These are phyloP conservation scores for Puccinellia tenuiflora DNA, from an alignment of 176 grass and related monocot genomes.

Conservation along the genomic window DNA sequence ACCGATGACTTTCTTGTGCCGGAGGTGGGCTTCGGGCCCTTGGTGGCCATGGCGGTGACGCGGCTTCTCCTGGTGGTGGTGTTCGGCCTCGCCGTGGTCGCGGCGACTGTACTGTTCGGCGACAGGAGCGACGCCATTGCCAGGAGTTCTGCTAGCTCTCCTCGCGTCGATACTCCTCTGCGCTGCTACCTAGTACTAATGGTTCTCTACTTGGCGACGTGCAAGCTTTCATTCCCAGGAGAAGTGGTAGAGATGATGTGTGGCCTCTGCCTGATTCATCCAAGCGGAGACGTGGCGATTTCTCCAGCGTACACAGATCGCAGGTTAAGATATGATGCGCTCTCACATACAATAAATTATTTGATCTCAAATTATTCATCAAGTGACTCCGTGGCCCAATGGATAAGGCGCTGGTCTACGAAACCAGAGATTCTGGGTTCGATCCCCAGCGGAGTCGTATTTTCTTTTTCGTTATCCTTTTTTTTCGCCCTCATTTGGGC, in stretches of 20 bases:
- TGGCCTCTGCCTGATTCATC: neutral
- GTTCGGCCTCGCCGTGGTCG: neutral
- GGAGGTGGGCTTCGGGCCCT: conserved; percentile 29
- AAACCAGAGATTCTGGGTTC: conserved; percentile 98
- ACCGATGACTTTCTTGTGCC: conserved; percentile 36
- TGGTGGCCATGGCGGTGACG: conserved; percentile 30
- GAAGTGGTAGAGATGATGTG: neutral
- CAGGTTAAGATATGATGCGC: neutral
- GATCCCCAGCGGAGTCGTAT: conserved; percentile 81
- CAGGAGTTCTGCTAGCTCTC: neutral
- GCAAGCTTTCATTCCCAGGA: neutral
- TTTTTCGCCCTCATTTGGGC: neutral
- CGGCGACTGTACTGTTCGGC: neutral
- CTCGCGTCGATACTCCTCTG: neutral
- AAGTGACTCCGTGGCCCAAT: conserved; percentile 83
- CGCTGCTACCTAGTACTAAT: neutral
- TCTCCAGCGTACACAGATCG: neutral
- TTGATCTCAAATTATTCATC: too few species aligned
- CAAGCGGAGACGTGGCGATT: neutral
- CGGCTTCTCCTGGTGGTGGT: neutral
- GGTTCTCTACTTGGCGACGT: neutral
- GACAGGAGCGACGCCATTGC: conserved; percentile 31
- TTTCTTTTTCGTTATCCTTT: rapidly evolving
- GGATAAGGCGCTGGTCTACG: conserved; percentile 98
- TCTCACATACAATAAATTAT: too few species aligned